Conservation (phyloP, 2,329 filamentous ascomycete genomes). For the Paramyrothecium sp. region DNA sequence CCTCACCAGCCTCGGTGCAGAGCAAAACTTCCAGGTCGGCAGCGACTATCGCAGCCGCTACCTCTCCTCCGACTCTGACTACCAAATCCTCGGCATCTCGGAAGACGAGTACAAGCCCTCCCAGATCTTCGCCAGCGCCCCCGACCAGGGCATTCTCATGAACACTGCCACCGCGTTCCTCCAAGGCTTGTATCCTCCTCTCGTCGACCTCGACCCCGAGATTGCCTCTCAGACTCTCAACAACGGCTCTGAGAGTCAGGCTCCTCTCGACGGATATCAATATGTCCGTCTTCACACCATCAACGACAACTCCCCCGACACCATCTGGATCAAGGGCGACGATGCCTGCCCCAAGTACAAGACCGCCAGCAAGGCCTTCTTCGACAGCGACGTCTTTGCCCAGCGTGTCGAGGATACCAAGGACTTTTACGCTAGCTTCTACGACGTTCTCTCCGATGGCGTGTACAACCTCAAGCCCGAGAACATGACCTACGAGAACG, state of each 20-base stretch:
- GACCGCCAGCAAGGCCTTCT: slow-evolving; percentile 21
- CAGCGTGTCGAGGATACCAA: slow-evolving; percentile 22
- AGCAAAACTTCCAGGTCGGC: slow-evolving; percentile 28
- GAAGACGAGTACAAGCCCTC: slow-evolving; percentile 26
- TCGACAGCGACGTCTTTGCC: slow-evolving; percentile 22
- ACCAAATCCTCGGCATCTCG: slow-evolving; percentile 29
- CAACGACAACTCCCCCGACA: slow-evolving; percentile 28
- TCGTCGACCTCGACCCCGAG: slow-evolving; percentile 20
- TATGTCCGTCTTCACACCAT: slow-evolving; percentile 28
- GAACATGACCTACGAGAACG: slow-evolving; percentile 31
- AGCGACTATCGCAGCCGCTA: slow-evolving; percentile 19
- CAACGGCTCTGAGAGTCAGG: slow-evolving; percentile 25
- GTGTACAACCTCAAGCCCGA: slow-evolving; percentile 28
- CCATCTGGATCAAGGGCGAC: slow-evolving; percentile 35
- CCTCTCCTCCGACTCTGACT: slow-evolving; percentile 20
- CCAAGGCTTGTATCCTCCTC: slow-evolving; percentile 32
- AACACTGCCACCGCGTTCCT: slow-evolving; percentile 33
- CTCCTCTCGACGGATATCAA: slow-evolving; percentile 30
- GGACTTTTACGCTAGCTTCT: slow-evolving; percentile 28
- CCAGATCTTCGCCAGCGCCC: slow-evolving; percentile 30
- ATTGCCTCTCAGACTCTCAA: slow-evolving; percentile 25
- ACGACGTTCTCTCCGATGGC: slow-evolving; percentile 22
- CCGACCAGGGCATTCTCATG: slow-evolving; percentile 27
- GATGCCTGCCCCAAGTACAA: slow-evolving; percentile 27
- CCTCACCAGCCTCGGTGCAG: slow-evolving; percentile 30